Evolutionary conservation across 2,329 filamentous ascomycete species (phyloP), one percentile per base, ranked within the genome.

Genomic region (Diaporthe caulivora): DNA sequence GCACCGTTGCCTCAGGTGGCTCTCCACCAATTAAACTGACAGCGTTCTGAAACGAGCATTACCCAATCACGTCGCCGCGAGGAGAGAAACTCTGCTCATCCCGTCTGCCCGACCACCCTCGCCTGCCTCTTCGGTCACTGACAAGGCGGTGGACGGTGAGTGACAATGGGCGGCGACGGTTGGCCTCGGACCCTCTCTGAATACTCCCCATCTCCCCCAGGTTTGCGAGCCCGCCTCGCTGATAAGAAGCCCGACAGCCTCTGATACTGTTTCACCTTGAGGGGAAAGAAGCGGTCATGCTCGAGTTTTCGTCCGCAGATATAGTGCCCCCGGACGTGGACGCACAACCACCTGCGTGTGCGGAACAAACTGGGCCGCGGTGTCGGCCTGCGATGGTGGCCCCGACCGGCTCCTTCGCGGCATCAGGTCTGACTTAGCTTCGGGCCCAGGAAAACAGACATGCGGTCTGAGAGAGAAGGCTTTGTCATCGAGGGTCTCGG

Each of bases 11-110:
- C 58, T 71, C 69, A 71, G 69, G 69, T 71, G 69, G 69, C 55
- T 53, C 55, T 69, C 58, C 54, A 51, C 64, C 71, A 73, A 68
- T 68, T 53, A 73, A 73, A 69, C 71, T 69, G 64, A 73, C 64
- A 70, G 49, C 71, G 64, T 40, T 62, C 71, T 74, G 72, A 74
- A 74, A 74, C 72, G 60, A 58, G 21, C 53, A 29, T 11, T n/a
- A 42, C 37, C 72, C 72, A 72, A 74, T 74, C 72, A 74, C 13
- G 49, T 26, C 21, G 68, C 69, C n/a, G 29, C 31, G 49, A 42
- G 55, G 13, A 67, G 62, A 67, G 47, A 53, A 53, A 67, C 62
- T 67, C 62, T 67, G 62, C 44, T 31, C 62, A 67, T 67, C 62
- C 62, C 62, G 62, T 53, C 62, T 44, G 57, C 57, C 57, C 57